Evolutionary conservation across 2,329 filamentous ascomycete species (phyloP), one percentile per base, ranked within the genome.

Genomic region (Trichoderma koningii): DNA sequence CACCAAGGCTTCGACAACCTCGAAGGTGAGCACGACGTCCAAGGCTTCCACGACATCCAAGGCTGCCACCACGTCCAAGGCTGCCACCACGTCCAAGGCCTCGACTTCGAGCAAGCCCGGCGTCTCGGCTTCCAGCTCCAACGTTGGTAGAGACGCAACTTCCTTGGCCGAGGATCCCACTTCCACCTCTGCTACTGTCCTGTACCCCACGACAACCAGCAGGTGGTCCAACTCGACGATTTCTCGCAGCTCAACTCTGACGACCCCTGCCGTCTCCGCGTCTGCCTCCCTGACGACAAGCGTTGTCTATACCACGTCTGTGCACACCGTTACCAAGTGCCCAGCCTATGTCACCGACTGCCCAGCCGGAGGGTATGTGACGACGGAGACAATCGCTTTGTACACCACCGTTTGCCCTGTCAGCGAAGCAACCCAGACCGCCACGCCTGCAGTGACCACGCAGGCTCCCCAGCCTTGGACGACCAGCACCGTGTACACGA

Each of bases 311-410:
- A 75, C 75, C 57, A 80, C 77, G 19, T 69, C 69, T 15, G 71
- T 85, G 68, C 79, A 83, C 68, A 87, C 85, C 69, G 78, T 86
- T 74, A 86, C 82, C 71, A 82, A 81, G 47, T 87, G 85, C 74
- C 80, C 79, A 55, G 77, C 83, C 17, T 71, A 72, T 17, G 73
- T 80, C 3, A 72, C 70, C 41, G 71, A 78, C 75, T 80, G 78
- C 70, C 77, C 78, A 12, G 73, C 67, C 1, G 71, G 71, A 41
- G 69, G 73, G 42, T 70, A 75, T 41, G 73, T 80, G 42, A 77
- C 75, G 17, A 81, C 80, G 3, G 74, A 79, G 68, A 73, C 73
- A 2, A 74, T 82, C 38, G 69, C 78, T 30, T 51, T 80, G 45
- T 81, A 78, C 69, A 83, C 80, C 12, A 82, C 81, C 12, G 74